Percentiles rank a stretch among this genome's conserved stretches.
Evolutionary conservation across 2,329 filamentous ascomycete genomes (phyloP).

Genomic region (Orbilia brochopaga): DNA sequence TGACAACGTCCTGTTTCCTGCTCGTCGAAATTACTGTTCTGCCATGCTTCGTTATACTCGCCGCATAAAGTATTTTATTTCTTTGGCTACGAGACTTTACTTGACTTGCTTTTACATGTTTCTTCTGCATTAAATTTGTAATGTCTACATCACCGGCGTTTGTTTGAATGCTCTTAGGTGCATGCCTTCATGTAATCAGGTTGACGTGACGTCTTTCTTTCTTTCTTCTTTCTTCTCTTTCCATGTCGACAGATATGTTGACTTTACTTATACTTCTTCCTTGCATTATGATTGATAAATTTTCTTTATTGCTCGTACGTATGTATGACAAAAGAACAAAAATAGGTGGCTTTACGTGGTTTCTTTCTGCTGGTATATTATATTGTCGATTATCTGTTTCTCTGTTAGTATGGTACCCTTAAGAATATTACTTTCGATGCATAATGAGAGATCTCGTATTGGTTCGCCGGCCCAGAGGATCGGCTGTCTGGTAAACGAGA

Average conservation of each 20-base stretch:
- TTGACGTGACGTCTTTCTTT: no score
- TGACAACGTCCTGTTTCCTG: no score
- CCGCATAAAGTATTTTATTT: background rate
- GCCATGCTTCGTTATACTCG: background rate
- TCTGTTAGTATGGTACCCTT: no score
- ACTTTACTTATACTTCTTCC: no score
- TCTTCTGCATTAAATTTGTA: slow-evolving; percentile 20
- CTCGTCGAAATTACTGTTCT: slow-evolving; percentile 10
- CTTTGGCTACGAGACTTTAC: background rate
- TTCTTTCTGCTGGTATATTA: slow-evolving; percentile 14
- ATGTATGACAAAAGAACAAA: slow-evolving; percentile 6
- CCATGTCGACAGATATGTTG: no score
- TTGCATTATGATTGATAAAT: background rate
- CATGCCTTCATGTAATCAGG: slow-evolving; percentile 2
- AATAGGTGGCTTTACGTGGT: background rate
- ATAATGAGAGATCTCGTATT: no score
- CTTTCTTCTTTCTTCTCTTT: no score
- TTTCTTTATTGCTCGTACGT: background rate
- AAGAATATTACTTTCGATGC: no score
- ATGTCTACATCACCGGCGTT: slow-evolving; percentile 21
- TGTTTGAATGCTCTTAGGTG: slow-evolving; percentile 1
- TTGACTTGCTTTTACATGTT: background rate
- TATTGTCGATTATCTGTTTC: no score
- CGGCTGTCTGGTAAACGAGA: no score
- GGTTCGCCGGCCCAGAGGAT: no score